A percentile compares a stretch with the other conserved stretches of the same genome.
Evolutionary conservation across 805 yeast species (phyloP).

Genomic region (Candida ortonii): DNA sequence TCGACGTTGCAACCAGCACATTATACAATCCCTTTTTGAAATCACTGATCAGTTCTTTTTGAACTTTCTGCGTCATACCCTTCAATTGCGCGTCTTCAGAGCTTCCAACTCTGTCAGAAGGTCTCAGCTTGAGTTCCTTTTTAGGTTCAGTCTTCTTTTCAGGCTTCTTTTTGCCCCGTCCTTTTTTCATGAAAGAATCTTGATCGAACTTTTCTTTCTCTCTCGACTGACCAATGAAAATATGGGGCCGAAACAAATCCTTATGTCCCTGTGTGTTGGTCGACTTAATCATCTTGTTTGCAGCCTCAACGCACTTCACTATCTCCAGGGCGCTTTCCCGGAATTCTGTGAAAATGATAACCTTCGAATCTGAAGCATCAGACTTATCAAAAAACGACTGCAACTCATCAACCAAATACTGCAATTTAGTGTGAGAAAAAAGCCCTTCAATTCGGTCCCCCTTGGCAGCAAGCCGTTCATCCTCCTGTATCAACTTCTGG

Average conservation of each 20-base stretch:
- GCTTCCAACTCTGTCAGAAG: slow-evolving; percentile 45
- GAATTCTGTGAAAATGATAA: slow-evolving; percentile 82
- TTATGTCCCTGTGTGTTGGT: slow-evolving; percentile 26
- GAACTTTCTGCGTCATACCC: slow-evolving; percentile 91
- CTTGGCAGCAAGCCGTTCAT: slow-evolving; percentile 21
- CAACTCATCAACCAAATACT: slow-evolving; percentile 55
- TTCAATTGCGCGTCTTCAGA: slow-evolving; percentile 73
- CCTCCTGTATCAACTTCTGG: slow-evolving; percentile 37
- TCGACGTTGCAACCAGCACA: slow-evolving; percentile 89
- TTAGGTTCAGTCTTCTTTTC: slow-evolving; percentile 31
- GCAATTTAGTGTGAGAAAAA: slow-evolving; percentile 71
- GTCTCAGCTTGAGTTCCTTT: slow-evolving; percentile 34
- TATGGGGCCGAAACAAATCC: slow-evolving; percentile 58
- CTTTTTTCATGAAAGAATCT: slow-evolving; percentile 42
- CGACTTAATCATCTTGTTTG: slow-evolving; percentile 18
- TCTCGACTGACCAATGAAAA: slow-evolving; percentile 89
- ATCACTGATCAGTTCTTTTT: slow-evolving; percentile 69
- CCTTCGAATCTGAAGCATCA: slow-evolving; percentile 55
- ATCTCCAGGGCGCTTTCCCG: slow-evolving; percentile 91
- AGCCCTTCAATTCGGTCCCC: slow-evolving; percentile 28
- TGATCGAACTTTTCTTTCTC: slow-evolving; percentile 71
- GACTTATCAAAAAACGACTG: slow-evolving; percentile 47
- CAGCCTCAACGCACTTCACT: slow-evolving; percentile 57
- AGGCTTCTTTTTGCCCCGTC: slow-evolving; percentile 36
- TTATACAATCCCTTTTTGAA: slow-evolving; percentile 75